Evolutionary conservation across 2,329 filamentous ascomycete species (phyloP), one percentile per base, ranked within the genome.

Genomic region (Parafenestella ontariensis): DNA sequence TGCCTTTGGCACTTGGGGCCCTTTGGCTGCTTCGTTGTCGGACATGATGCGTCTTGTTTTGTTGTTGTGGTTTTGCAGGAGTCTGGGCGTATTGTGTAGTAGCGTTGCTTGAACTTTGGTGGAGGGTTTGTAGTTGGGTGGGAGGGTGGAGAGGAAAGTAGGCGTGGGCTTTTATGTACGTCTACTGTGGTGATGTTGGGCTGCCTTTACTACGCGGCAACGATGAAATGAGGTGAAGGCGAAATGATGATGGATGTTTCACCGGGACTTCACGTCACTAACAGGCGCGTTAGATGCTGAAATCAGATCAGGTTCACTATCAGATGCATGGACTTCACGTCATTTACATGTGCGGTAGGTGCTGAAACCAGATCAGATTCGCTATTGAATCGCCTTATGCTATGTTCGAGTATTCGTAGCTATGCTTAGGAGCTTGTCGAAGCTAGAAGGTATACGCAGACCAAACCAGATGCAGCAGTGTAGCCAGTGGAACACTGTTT

Each of bases 1-100:
- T 34, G 31, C 13, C 47, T 33, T 55, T 40, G n/a, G 23, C n/a
- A 21, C 33, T 3, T n/a, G n/a, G n/a, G 20, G 9, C 11, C 29
- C 17, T 13, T 17, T 57, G 54, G 24, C 3, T 41, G 18, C 33
- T 13, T 49, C 46, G 44, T 43, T 49, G 50, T 54, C 47, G 9
- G 52, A 54, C 52, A 56, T 59, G 21, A 1, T 59, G 20, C 13
- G 15, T 34, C 5, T 2, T 3, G 15, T 28, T 39, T 10, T 41
- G 29, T 13, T 13, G 43, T 34, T 24, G 7, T 11, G 28, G 3
- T 31, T 13, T 33, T 34, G 24, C 31, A 24, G 20, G 13, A 18
- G 36, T 21, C 21, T 23, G 20, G 9, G 28, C 24, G 37, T 48
- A n/a, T n/a, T n/a, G 29, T 3, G 20, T 2, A 2, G 37, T 15